These are phyloP conservation scores for Fusarium pseudoanthophilum DNA, from an alignment of 2,329 filamentous ascomycete genomes.

Conservation along the genomic window DNA sequence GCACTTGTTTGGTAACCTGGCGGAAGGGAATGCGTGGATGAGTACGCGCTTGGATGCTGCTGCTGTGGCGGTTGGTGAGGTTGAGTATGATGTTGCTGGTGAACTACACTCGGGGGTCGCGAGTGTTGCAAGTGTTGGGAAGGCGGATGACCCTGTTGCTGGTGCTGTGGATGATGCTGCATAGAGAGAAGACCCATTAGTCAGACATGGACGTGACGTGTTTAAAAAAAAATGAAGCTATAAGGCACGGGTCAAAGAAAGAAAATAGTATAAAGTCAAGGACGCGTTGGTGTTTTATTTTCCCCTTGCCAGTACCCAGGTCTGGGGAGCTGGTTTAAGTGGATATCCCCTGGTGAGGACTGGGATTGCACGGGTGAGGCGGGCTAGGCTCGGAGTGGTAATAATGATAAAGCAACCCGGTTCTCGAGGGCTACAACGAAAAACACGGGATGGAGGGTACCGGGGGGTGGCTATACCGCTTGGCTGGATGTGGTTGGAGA, in stretches of 20 bases:
- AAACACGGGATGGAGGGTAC: conserved; percentile 38
- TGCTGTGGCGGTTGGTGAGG: conserved; percentile 71
- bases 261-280: conserved; percentile 54
- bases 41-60: conserved; percentile 73
- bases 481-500: conserved; percentile 37
- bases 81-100: conserved; percentile 77
- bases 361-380: conserved; percentile 62
- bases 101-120: conserved; percentile 77
- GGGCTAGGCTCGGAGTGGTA: conserved; percentile 57
- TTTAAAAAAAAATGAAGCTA: conserved; percentile 47
- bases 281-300: conserved; percentile 64
- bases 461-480: conserved; percentile 47
- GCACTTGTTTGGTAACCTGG: conserved; percentile 75
- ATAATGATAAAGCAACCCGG: conserved; percentile 54
- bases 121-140: conserved; percentile 75
- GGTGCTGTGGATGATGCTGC: conserved; percentile 81
- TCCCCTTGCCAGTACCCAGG: conserved; percentile 59
- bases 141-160: conserved; percentile 77
- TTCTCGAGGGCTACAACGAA: conserved; percentile 45
- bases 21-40: conserved; percentile 72
- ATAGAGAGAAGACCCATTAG: conserved; percentile 71
- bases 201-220: conserved; percentile 52
- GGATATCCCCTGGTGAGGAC: conserved; percentile 56
- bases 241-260: conserved; percentile 45
- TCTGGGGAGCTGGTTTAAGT: conserved; percentile 55